Percentiles rank a stretch among this genome's conserved stretches.
Evolutionary conservation across 1,284 basidiomycete species (phyloP).

Genomic region (Sanghuangporus weigelae): DNA sequence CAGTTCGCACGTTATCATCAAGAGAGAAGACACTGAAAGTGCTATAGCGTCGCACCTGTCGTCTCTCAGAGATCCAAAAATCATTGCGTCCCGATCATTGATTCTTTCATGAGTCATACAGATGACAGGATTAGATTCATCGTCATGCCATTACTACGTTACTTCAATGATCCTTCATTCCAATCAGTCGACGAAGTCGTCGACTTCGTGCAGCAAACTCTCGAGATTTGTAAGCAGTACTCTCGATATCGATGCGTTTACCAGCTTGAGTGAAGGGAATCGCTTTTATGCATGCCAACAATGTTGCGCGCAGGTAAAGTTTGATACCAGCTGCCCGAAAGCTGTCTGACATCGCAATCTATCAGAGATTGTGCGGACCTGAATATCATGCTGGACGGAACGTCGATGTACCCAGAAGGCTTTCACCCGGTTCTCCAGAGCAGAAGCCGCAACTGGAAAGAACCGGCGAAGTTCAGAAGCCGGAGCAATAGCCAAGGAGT

Average conservation of each 20-base stretch:
- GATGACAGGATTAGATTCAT: background rate
- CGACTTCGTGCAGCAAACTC: conserved; percentile 7
- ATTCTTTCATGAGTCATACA: conserved; percentile 7
- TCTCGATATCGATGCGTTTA: background rate
- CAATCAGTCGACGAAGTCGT: conserved; percentile 2
- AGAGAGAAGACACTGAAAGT: background rate
- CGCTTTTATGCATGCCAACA: background rate
- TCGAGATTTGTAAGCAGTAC: background rate
- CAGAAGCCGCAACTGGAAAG: background rate
- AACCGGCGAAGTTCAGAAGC: background rate
- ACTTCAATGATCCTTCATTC: conserved; percentile 9
- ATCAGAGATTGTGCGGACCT: background rate
- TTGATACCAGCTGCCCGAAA: background rate
- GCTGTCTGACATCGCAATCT: background rate
- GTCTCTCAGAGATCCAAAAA: conserved; percentile 13
- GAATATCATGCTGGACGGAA: conserved; percentile 10
- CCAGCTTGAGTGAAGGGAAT: background rate
- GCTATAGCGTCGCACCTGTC: conserved; percentile 11
- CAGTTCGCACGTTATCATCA: background rate
- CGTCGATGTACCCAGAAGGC: conserved; percentile 3
- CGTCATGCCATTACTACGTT: conserved; percentile 10
- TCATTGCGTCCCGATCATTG: conserved; percentile 19
- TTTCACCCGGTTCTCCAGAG: conserved; percentile 9
- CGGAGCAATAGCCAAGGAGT: conserved; percentile 16
- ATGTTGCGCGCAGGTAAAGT: conserved; percentile 4